phyloP scores from a whole-genome alignment of 805 yeast genomes.

The Saturnispora hagleri region DNA sequence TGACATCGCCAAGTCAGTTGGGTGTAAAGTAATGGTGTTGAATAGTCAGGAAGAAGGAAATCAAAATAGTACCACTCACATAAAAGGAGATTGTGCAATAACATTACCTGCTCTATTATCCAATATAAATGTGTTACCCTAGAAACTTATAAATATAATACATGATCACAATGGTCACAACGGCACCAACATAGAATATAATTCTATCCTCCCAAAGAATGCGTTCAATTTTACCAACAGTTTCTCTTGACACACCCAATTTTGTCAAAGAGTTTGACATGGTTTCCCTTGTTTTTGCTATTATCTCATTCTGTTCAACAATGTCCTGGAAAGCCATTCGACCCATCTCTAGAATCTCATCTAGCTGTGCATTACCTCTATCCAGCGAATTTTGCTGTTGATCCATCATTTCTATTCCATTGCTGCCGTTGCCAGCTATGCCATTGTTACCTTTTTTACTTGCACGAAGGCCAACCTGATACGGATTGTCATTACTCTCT shows the following conservation, averaged over 20 bases:
- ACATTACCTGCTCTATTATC: not conserved
- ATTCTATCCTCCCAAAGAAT: conserved; percentile 81
- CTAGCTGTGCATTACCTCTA: conserved; percentile 73
- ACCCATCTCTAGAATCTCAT: conserved; percentile 87
- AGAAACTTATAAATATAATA: not conserved
- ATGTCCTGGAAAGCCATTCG: conserved; percentile 76
- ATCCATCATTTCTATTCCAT: conserved; percentile 53
- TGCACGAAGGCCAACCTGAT: conserved; percentile 22
- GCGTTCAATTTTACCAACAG: conserved; percentile 70
- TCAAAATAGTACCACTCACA: not conserved
- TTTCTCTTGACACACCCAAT: conserved; percentile 77
- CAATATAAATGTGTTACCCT: not conserved
- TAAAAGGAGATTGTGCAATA: not conserved
- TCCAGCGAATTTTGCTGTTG: conserved; percentile 38
- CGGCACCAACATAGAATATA: conserved; percentile 70
- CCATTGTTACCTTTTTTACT: conserved; percentile 1
- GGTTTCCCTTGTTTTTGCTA: conserved; percentile 51
- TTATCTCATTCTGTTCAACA: conserved; percentile 71
- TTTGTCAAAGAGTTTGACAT: conserved; percentile 66
- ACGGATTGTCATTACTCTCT: conserved; percentile 40
- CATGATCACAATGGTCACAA: conserved; percentile 30
- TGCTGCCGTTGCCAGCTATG: conserved; percentile 13
- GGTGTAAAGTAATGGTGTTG: not conserved
- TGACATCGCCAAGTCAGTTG: not conserved
- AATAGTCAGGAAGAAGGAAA: not conserved